Conservation (phyloP, 371 early-diverging fungal genomes). For the Mucor racemosus region DNA sequence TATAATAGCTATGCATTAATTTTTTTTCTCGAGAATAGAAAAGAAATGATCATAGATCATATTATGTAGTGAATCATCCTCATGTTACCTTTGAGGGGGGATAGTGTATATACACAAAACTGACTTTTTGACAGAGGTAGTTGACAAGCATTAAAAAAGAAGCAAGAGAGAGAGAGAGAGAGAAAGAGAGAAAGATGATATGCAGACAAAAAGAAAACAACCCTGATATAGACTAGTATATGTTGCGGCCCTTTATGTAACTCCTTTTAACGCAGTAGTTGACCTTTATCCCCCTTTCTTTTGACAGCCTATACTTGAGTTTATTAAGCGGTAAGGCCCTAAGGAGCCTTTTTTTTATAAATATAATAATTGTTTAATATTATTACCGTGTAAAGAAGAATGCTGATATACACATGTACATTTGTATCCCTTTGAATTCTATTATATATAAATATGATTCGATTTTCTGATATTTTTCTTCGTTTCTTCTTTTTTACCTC, state of each 20-base stretch:
- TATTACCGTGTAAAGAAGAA: neutral
- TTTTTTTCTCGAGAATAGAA: too few species aligned
- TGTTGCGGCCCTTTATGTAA: neutral
- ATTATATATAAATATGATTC: neutral
- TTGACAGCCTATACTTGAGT: constrained; percentile 9
- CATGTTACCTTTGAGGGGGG: neutral
- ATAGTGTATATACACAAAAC: neutral
- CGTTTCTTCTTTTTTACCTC: neutral
- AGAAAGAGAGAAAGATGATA: neutral
- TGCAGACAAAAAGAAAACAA: constrained; percentile 16
- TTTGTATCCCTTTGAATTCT: neutral
- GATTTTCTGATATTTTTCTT: neutral
- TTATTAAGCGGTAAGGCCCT: constrained; percentile 2
- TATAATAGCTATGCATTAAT: too few species aligned
- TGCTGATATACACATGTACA: neutral
- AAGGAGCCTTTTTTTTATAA: neutral
- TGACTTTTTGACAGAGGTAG: constrained; percentile 19
- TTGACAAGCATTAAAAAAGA: constrained; percentile 8
- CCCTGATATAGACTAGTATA: neutral
- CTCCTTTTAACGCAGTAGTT: neutral
- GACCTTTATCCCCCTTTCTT: neutral
- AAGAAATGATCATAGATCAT: neutral
- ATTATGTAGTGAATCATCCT: neutral
- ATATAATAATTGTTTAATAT: neutral
- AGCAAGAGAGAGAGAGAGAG: neutral